These are phyloP conservation scores for Leptographium galeiforme DNA, from an alignment of 2,329 filamentous ascomycete genomes.

Conservation along the genomic window DNA sequence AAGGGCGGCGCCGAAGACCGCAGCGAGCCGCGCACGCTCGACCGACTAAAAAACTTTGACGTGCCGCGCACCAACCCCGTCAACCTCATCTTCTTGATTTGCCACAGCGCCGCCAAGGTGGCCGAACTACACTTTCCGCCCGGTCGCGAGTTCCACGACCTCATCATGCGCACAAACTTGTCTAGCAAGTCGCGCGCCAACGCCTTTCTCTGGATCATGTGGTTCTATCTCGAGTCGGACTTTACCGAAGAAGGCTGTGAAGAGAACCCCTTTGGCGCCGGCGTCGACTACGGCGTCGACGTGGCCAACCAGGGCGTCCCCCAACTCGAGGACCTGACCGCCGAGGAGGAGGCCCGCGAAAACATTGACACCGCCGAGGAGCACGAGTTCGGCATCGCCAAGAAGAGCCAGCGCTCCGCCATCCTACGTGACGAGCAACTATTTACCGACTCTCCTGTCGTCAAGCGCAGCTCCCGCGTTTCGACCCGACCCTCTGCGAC, in stretches of 20 bases:
- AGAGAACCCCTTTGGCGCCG: conserved; percentile 77
- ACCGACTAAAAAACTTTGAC: conserved; percentile 58
- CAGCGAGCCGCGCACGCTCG: conserved; percentile 67
- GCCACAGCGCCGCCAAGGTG: conserved; percentile 77
- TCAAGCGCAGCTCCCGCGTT: conserved; percentile 37
- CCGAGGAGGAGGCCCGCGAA: conserved; percentile 52
- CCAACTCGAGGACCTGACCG: conserved; percentile 47
- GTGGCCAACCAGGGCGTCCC: conserved; percentile 60
- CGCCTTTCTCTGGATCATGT: conserved; percentile 95
- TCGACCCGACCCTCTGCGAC: conserved; percentile 11
- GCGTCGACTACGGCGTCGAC: conserved; percentile 50
- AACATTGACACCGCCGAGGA: conserved; percentile 64
- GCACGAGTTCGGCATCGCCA: conserved; percentile 55
- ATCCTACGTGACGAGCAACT: conserved; percentile 66
- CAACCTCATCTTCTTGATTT: conserved; percentile 91
- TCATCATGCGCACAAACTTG: conserved; percentile 80
- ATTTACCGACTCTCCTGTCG: conserved; percentile 42
- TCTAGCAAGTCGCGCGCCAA: conserved; percentile 71
- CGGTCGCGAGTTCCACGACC: conserved; percentile 82
- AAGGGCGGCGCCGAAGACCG: conserved; percentile 92
- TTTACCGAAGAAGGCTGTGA: conserved; percentile 79
- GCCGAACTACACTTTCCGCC: conserved; percentile 85
- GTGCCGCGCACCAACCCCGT: conserved; percentile 83
- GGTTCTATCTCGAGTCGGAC: conserved; percentile 96
- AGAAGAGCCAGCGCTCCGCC: conserved; percentile 59